These are phyloP conservation scores for Colletotrichum sp. DNA, from an alignment of 2,329 filamentous ascomycete species.

Conservation along the genomic window DNA sequence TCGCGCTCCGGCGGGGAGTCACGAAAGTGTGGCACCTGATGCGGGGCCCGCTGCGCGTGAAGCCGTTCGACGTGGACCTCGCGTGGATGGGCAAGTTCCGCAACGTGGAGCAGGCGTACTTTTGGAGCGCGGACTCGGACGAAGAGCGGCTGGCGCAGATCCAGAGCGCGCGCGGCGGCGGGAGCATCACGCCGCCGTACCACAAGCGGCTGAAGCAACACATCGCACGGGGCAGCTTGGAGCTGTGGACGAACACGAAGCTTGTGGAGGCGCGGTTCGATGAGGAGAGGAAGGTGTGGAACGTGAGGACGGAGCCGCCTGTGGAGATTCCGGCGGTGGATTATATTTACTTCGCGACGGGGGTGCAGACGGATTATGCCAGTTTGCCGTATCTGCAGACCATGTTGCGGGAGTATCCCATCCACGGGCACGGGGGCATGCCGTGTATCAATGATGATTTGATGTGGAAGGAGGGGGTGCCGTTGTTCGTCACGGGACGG, in stretches of 20 bases:
- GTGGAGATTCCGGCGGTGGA: slow-evolving; percentile 63
- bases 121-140: slow-evolving; percentile 78
- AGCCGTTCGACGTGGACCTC: slow-evolving; percentile 79
- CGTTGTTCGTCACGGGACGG: slow-evolving; percentile 73
- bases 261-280: slow-evolving; percentile 60
- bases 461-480: slow-evolving; percentile 76
- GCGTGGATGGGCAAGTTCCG: slow-evolving; percentile 85
- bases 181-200: slow-evolving; percentile 76
- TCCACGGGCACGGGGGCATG: slow-evolving; percentile 68
- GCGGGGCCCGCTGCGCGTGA: slow-evolving; percentile 64
- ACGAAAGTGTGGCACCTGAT: slow-evolving; percentile 74
- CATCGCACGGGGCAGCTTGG: slow-evolving; percentile 53
- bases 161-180: slow-evolving; percentile 70
- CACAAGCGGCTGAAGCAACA: slow-evolving; percentile 70
- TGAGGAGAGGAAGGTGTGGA: slow-evolving; percentile 40
- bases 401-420: slow-evolving; percentile 64
- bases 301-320: slow-evolving; percentile 56
- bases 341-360: slow-evolving; percentile 80
- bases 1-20: slow-evolving; percentile 68
- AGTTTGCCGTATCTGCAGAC: slow-evolving; percentile 65
- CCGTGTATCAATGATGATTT: slow-evolving; percentile 79
- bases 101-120: slow-evolving; percentile 77
- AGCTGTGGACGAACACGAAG: slow-evolving; percentile 62
- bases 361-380: slow-evolving; percentile 67
- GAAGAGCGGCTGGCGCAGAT: slow-evolving; percentile 72